These are phyloP conservation scores for Trichoderma sp. DNA, from an alignment of 2,329 filamentous ascomycete genomes.

Conservation along the genomic window DNA sequence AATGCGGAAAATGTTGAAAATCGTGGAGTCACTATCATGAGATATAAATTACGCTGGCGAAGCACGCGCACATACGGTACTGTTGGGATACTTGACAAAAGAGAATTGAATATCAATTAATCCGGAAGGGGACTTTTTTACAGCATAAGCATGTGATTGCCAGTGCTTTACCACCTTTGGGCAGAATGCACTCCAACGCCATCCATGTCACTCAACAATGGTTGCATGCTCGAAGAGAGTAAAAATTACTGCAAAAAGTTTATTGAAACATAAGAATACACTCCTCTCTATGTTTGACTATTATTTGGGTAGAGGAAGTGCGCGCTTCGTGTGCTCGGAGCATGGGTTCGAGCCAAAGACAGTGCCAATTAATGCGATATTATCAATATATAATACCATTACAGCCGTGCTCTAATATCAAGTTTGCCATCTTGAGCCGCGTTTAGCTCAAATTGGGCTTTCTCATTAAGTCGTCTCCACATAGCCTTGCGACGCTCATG, in stretches of 20 bases:
- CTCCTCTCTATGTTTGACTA: too few relatives aligned
- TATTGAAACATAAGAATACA: not conserved
- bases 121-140: not conserved
- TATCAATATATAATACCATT: not conserved
- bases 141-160: not conserved
- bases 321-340: not conserved
- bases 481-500: constrained; percentile 58
- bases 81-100: not conserved
- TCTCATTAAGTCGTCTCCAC: constrained; percentile 56
- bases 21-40: too few relatives aligned
- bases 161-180: not conserved
- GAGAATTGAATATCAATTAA: not conserved
- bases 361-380: not conserved
- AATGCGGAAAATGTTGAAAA: too few relatives aligned
- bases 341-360: not conserved
- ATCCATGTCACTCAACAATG: not conserved
- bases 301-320: not conserved
- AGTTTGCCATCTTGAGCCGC: not conserved
- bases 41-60: too few relatives aligned
- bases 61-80: too few relatives aligned
- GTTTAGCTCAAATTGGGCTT: not conserved
- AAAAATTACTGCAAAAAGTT: not conserved
- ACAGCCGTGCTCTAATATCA: not conserved
- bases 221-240: not conserved
- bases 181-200: not conserved